Evolutionary conservation across 2,329 filamentous ascomycete genomes (phyloP).

Genomic region (Fusarium austroafricanum): DNA sequence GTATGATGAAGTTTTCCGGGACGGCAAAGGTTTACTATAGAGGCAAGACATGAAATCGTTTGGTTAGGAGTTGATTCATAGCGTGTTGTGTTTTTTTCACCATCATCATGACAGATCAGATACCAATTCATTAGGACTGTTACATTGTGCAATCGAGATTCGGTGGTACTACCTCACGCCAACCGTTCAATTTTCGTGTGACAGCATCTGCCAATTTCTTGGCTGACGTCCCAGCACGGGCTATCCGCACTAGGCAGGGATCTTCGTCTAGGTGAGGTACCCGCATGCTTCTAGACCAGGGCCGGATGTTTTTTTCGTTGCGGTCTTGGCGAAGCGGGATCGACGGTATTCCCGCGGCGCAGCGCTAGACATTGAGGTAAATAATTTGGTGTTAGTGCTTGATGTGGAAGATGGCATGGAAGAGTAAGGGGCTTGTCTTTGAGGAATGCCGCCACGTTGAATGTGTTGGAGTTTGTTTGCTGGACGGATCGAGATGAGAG

Average conservation of each 20-base stretch:
- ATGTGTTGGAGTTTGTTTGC: neutral
- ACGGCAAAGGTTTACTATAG: conserved; percentile 35
- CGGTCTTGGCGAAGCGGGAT: conserved; percentile 12
- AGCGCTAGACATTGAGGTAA: neutral
- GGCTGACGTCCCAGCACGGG: conserved; percentile 17
- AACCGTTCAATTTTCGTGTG: too few relatives aligned
- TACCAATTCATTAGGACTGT: conserved; percentile 1
- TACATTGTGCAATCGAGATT: neutral
- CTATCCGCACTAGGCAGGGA: neutral
- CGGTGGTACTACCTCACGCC: neutral
- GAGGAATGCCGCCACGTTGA: neutral
- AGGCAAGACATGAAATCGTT: conserved; percentile 12
- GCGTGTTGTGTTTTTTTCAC: conserved; percentile 35
- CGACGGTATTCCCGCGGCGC: neutral
- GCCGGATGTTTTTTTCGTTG: neutral
- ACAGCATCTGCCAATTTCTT: conserved; percentile 13
- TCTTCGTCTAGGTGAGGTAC: conserved; percentile 1
- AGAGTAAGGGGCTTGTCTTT: too few relatives aligned
- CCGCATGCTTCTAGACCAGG: conserved; percentile 18
- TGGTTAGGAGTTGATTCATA: conserved; percentile 33
- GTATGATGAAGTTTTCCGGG: conserved; percentile 43
- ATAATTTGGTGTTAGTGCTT: neutral
- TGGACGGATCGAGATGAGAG: neutral
- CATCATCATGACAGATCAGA: conserved; percentile 22
- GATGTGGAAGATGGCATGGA: too few relatives aligned